Evolutionary conservation across 2,329 filamentous ascomycete genomes (phyloP).

Genomic region (Ascochyta clinopodiicola): DNA sequence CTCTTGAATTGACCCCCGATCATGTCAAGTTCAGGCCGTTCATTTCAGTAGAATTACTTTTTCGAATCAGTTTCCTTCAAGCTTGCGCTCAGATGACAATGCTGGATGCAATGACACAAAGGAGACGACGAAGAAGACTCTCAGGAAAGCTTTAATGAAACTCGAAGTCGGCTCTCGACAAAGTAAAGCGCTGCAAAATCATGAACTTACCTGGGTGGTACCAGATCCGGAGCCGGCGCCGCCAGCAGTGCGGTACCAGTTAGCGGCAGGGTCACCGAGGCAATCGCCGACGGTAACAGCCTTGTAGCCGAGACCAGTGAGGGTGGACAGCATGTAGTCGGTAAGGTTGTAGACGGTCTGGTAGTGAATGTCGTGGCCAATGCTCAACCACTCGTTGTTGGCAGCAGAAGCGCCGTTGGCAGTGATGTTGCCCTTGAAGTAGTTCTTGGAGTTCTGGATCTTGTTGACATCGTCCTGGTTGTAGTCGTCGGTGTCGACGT

Average conservation of each 20-base stretch:
- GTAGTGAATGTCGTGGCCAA: constrained; percentile 60
- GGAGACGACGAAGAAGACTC: constrained; percentile 11
- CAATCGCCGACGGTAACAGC: constrained; percentile 58
- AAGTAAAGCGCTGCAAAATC: constrained; percentile 8
- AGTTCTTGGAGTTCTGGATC: constrained; percentile 61
- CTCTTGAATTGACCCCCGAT: constrained; percentile 8
- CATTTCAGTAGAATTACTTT: constrained; percentile 13
- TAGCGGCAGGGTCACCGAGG: constrained; percentile 52
- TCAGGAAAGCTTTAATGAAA: constrained; percentile 12
- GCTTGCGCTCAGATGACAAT: constrained; percentile 22
- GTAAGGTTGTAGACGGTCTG: constrained; percentile 55
- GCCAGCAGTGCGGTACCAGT: constrained; percentile 57
- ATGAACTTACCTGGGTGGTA: constrained; percentile 19
- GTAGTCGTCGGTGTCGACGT: constrained; percentile 69
- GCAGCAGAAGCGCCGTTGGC: constrained; percentile 31
- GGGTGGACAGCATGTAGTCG: constrained; percentile 52
- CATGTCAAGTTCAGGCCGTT: constrained; percentile 12
- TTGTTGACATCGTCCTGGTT: constrained; percentile 57
- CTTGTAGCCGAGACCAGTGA: constrained; percentile 50
- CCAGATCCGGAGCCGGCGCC: constrained; percentile 27
- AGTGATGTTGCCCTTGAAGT: constrained; percentile 57
- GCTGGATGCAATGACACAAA: constrained; percentile 17
- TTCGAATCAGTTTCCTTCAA: constrained; percentile 18
- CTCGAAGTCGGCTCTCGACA: constrained; percentile 11
- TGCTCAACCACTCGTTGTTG: constrained; percentile 55